phyloP scores from a whole-genome alignment of 2,329 filamentous ascomycete species.

The Penicillium psychrosexuale region DNA sequence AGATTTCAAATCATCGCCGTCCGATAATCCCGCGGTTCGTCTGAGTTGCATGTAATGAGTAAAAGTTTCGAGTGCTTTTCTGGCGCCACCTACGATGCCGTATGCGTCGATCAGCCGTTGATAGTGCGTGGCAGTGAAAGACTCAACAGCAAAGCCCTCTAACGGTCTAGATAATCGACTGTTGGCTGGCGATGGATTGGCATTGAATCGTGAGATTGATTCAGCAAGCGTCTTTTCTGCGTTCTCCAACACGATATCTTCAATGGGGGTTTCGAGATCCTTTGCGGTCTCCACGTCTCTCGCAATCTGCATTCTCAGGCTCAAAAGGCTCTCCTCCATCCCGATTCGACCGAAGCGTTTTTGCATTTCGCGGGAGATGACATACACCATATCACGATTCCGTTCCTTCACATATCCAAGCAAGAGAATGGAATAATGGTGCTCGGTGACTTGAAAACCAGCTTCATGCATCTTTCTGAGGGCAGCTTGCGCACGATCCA shows the following conservation, averaged over 20 bases:
- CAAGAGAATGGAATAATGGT: constrained; percentile 49
- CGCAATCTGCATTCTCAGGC: constrained; percentile 35
- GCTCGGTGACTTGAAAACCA: constrained; percentile 39
- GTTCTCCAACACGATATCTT: constrained; percentile 28
- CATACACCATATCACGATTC: constrained; percentile 49
- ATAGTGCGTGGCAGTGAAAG: constrained; percentile 52
- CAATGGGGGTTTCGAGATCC: constrained; percentile 9
- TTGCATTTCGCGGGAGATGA: constrained; percentile 47
- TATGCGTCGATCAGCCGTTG: constrained; percentile 57
- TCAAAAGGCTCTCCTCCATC: constrained; percentile 35
- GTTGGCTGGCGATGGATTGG: constrained; percentile 41
- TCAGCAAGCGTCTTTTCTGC: constrained; percentile 39
- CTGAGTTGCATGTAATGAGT: constrained; percentile 46
- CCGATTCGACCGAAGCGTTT: constrained; percentile 35
- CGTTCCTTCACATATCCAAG: constrained; percentile 50
- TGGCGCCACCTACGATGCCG: constrained; percentile 45
- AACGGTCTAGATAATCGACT: constrained; percentile 18
- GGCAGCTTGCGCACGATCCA: constrained; percentile 56
- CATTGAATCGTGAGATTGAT: constrained; percentile 38
- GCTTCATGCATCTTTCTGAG: constrained; percentile 39
- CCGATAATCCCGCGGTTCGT: constrained; percentile 7
- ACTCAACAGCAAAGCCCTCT: constrained; percentile 37
- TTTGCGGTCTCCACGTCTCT: constrained; percentile 31
- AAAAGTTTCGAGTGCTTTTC: constrained; percentile 55
- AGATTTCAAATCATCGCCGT: constrained; percentile 22